Evolutionary conservation across 2,329 filamentous ascomycete species (phyloP).

Genomic region (Pseudocercospora eumusae): DNA sequence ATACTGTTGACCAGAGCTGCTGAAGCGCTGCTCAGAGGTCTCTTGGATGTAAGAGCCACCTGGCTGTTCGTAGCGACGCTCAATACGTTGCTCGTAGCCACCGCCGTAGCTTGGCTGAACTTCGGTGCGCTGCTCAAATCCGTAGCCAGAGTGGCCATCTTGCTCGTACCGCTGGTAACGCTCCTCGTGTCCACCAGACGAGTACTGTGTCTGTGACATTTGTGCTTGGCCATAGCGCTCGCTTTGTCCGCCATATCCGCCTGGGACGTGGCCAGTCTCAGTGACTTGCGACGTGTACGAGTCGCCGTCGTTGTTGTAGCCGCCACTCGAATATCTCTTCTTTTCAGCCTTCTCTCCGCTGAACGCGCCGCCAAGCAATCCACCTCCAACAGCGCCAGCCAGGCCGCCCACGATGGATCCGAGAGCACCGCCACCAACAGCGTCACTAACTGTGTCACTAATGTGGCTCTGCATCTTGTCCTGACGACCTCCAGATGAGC

Average conservation of each 20-base stretch:
- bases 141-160: slow-evolving; percentile 53
- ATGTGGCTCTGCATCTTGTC: slow-evolving; percentile 38
- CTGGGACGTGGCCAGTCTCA: slow-evolving; percentile 58
- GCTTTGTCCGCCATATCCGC: slow-evolving; percentile 25
- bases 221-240: slow-evolving; percentile 62
- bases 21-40: slow-evolving; percentile 38
- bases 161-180: slow-evolving; percentile 65
- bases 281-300: slow-evolving; percentile 63
- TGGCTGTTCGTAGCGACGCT: slow-evolving; percentile 53
- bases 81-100: slow-evolving; percentile 61
- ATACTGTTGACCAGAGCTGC: slow-evolving; percentile 33
- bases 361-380: slow-evolving; percentile 65
- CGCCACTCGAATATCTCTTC: slow-evolving; percentile 52
- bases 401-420: slow-evolving; percentile 71
- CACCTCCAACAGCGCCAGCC: slow-evolving; percentile 60
- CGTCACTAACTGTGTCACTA: slow-evolving; percentile 58
- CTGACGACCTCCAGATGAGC: slow-evolving; percentile 38
- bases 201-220: slow-evolving; percentile 60
- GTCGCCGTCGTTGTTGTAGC: slow-evolving; percentile 60
- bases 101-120: slow-evolving; percentile 55
- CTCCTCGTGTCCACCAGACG: slow-evolving; percentile 58
- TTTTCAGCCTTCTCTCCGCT: slow-evolving; percentile 54
- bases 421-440: slow-evolving; percentile 64
- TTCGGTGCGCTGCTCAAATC: slow-evolving; percentile 62
- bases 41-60: slow-evolving; percentile 46